Percentiles rank a stretch among this genome's conserved stretches.
These are phyloP conservation scores for Dendrobium huoshanense DNA, from an alignment of 106 monocot species.

Conservation along the genomic window DNA sequence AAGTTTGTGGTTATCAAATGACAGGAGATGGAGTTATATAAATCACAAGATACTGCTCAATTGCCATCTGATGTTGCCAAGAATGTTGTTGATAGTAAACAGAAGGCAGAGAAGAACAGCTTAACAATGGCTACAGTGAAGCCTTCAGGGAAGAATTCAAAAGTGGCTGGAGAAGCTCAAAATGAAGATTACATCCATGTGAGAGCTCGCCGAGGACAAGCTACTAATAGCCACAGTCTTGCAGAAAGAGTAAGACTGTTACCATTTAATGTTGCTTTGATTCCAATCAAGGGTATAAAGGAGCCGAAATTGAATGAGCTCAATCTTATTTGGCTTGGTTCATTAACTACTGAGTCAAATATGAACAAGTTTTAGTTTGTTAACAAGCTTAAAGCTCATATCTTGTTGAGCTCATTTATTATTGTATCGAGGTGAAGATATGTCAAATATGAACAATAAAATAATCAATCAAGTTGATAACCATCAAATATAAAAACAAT, in stretches of 20 bases:
- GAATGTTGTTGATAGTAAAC: conserved; percentile 10
- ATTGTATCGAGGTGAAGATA: too few relatives aligned
- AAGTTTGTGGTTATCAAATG: neutral
- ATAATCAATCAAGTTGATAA: too few relatives aligned
- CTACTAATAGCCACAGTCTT: conserved; percentile 55
- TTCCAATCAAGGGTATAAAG: too few relatives aligned
- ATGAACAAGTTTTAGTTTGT: neutral
- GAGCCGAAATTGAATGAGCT: neutral
- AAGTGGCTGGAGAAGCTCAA: conserved; percentile 15
- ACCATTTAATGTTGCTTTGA: neutral
- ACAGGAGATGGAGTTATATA: conserved; percentile 24
- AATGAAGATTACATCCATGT: conserved; percentile 41
- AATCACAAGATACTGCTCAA: conserved; percentile 10
- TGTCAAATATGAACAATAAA: too few relatives aligned
- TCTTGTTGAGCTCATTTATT: neutral
- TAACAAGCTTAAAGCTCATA: neutral
- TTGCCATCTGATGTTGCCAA: conserved; percentile 16
- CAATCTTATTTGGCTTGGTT: neutral
- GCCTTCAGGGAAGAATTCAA: conserved; percentile 14
- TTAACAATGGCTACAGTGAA: conserved; percentile 15
- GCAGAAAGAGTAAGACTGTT: conserved; percentile 39
- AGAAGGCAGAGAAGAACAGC: conserved; percentile 18
- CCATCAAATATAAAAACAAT: too few relatives aligned
- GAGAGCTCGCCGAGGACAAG: conserved; percentile 54
- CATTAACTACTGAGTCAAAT: neutral